Base-by-base conservation (phyloP, 2,329 filamentous ascomycete genomes). In the Alternaria sp. region DNA sequence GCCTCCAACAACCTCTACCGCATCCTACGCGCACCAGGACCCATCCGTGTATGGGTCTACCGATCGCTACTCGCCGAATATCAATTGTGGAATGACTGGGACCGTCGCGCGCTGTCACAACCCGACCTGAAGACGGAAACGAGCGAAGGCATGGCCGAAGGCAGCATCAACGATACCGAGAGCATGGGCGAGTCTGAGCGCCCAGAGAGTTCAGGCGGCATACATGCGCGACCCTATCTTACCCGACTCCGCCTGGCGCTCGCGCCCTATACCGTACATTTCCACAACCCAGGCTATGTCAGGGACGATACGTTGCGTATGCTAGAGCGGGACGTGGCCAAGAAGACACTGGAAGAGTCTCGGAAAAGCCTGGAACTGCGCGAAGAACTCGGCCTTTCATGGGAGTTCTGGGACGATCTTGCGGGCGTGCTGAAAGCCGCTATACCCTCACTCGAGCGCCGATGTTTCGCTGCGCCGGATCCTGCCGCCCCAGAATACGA, bases 401-500 rank as follows among this genome's bases (percentile, higher is more conserved):
- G 81, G 38, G 80, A 83, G 56, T 84, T 88, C 66, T 90, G 88
- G 88, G 81, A 85, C 66, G 86, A 87, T 40, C 81, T 89, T 49
- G 84, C 84, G 30, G 81, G 81, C 46, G 81, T 89, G 22, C 79
- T 90, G 62, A 84, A 84, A 53, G 84, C 85, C 59, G 87, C 87
- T 18, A 85, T 89, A 18, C 86, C 86, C 2, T 86, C 86, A 38
- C 82, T 90, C 44, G 87, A 89, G 71, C 81, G 83, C 34, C 85
- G 88, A 65, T 89, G 85, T 32, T 89, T 90, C 69, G 84, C 85
- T 7, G 85, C 85, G 74, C 86, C 87, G 67, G 86, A 86, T 64
- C 84, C 86, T 4, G 81, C 81, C 18, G 78, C 81, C 16, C 83
- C 85, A 28, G 85, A 86, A 65, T 87, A 87, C 60, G 85, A 88